phyloP scores from a whole-genome alignment of 257 asterid genomes.

The Solanum pinnatisectum region DNA sequence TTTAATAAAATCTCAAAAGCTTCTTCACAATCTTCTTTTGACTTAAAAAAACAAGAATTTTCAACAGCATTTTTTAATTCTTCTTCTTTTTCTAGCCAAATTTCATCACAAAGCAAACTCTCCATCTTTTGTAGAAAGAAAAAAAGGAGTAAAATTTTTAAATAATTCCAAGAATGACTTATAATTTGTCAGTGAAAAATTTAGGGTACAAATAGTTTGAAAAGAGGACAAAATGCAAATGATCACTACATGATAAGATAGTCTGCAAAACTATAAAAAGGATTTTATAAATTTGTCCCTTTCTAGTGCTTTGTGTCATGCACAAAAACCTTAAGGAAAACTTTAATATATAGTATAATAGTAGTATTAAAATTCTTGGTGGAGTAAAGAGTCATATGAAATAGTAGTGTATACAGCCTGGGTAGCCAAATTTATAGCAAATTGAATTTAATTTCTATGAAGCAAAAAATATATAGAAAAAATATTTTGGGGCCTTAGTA shows the following conservation, averaged over 20 bases:
- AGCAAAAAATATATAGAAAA: background rate
- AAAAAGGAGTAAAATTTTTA: background rate
- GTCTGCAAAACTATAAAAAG: background rate
- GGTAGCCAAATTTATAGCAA: background rate
- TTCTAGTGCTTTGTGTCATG: background rate
- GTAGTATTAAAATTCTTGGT: background rate
- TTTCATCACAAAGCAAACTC: slow-evolving; percentile 52
- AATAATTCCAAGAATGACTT: background rate
- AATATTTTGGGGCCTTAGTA: background rate
- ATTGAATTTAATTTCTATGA: background rate
- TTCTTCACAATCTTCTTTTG: slow-evolving; percentile 30
- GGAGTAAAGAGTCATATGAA: background rate
- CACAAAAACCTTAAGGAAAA: background rate
- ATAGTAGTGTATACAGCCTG: background rate
- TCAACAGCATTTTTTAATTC: background rate
- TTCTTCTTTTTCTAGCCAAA: slow-evolving; percentile 17
- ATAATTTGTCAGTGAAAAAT: background rate
- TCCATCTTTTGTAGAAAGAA: slow-evolving; percentile 14
- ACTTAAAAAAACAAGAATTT: background rate
- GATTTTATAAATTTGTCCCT: background rate
- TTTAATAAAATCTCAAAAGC: slow-evolving; percentile 15
- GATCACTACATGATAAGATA: background rate
- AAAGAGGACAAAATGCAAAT: background rate
- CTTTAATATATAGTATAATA: background rate
- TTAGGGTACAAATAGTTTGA: background rate